phyloP scores from a whole-genome alignment of 345 rosid genomes.

The Populus nigra region DNA sequence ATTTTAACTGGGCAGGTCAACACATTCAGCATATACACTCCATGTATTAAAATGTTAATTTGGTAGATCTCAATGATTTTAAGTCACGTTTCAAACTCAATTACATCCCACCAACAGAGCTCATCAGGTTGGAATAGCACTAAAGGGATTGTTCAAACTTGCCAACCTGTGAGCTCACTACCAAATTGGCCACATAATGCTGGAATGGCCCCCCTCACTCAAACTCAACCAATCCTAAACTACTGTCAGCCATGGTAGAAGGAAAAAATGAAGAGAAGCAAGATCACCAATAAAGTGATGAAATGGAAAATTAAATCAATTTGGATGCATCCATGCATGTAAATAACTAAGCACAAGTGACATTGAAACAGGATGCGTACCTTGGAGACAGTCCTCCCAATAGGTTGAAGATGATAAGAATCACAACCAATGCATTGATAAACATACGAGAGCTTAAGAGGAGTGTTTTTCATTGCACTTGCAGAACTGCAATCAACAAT shows the following conservation, averaged over 20 bases:
- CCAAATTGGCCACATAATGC: not conserved
- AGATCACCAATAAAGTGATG: not conserved
- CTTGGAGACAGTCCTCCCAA: constrained; percentile 88
- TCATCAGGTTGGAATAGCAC: not conserved
- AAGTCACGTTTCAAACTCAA: not conserved
- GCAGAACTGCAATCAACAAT: constrained; percentile 72
- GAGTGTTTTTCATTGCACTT: constrained; percentile 96
- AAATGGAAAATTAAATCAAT: not conserved
- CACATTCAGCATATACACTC: not conserved
- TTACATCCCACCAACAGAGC: not conserved
- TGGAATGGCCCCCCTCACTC: not conserved
- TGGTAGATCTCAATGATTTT: not conserved
- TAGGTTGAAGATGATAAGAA: constrained; percentile 92
- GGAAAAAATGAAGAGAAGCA: not conserved
- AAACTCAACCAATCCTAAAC: not conserved
- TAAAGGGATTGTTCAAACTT: not conserved
- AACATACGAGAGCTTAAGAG: constrained; percentile 95
- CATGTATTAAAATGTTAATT: not conserved
- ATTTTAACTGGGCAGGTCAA: not conserved
- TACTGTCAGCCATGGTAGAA: not conserved
- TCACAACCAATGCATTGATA: constrained; percentile 97
- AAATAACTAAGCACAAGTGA: not conserved
- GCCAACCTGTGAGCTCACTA: not conserved
- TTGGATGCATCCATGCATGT: not conserved
- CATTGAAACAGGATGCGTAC: constrained; percentile 32